These are phyloP conservation scores for Pichia insulana DNA, from an alignment of 805 yeast species.

Conservation along the genomic window DNA sequence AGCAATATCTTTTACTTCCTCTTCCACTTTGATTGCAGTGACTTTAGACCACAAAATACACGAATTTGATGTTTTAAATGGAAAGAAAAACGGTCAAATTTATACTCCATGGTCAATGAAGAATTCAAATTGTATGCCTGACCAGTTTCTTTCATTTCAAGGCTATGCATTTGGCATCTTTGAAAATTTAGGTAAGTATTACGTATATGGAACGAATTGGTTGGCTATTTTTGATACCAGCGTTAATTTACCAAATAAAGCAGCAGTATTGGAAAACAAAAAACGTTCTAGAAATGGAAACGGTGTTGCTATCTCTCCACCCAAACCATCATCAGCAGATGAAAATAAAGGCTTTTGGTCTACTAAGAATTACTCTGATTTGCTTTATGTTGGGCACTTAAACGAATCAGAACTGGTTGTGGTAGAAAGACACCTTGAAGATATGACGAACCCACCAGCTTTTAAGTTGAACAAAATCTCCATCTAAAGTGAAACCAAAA, in stretches of 20 bases:
- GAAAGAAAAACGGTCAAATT: conserved; percentile 19
- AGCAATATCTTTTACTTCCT: conserved; percentile 45
- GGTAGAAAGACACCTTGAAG: conserved; percentile 65
- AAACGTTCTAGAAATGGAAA: conserved; percentile 28
- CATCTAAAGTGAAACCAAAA: conserved; percentile 21
- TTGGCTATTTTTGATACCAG: conserved; percentile 59
- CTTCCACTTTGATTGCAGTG: conserved; percentile 46
- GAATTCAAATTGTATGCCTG: conserved; percentile 70
- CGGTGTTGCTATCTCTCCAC: conserved; percentile 5
- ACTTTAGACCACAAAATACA: conserved; percentile 68
- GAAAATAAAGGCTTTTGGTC: conserved; percentile 55
- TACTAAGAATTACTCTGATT: conserved; percentile 65
- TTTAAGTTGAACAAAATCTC: conserved; percentile 51
- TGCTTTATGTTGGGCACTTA: conserved; percentile 52
- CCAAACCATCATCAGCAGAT: conserved; percentile 10
- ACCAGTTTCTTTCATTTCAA: conserved; percentile 42
- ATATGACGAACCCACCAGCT: conserved; percentile 50
- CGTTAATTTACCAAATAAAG: conserved; percentile 3
- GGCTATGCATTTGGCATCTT: conserved; percentile 74
- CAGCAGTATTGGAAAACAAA: conserved; percentile 14
- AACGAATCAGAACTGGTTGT: conserved; percentile 50
- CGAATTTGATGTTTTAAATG: conserved; percentile 45
- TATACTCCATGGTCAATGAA: conserved; percentile 73
- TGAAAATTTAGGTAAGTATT: conserved; percentile 37
- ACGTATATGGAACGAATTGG: conserved; percentile 91